A percentile compares a stretch with the other conserved stretches of the same genome.
Evolutionary conservation across 225 moss, liverwort and hornwort genomes (phyloP).

Genomic region (Polytrichum commune): DNA sequence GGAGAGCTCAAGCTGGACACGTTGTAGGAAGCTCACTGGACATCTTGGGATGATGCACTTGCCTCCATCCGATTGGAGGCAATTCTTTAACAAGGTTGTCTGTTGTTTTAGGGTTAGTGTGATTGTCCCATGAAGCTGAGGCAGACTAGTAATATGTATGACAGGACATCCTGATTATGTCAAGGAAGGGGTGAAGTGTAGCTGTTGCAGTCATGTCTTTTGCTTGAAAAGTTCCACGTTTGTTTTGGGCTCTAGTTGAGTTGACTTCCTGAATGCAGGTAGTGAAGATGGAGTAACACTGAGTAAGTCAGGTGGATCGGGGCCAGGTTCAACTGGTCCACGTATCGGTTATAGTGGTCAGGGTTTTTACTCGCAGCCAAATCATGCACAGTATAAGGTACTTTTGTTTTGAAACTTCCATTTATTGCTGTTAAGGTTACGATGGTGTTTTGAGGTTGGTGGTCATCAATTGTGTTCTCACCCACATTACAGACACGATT

Average conservation of each 20-base stretch:
- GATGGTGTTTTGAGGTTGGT: no score
- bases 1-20: no score
- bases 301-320: constrained; percentile 62
- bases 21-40: no score
- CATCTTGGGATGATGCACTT: neutral
- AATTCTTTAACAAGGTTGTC: neutral
- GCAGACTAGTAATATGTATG: no score
- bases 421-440: no score
- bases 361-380: constrained; percentile 78
- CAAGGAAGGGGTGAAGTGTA: no score
- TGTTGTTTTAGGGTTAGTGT: constrained; percentile 1
- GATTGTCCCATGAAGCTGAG: neutral
- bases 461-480: no score
- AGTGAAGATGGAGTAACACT: constrained; percentile 70
- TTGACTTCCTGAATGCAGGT: constrained; percentile 39
- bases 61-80: neutral
- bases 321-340: constrained; percentile 61
- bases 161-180: no score
- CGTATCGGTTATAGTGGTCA: constrained; percentile 99
- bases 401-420: no score
- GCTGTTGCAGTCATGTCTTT: no score
- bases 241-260: neutral
- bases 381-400: constrained; percentile 96
- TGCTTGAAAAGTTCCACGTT: no score
- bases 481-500: no score